These are phyloP conservation scores for Xylariaceae sp. DNA, from an alignment of 2,329 filamentous ascomycete genomes.

Conservation along the genomic window DNA sequence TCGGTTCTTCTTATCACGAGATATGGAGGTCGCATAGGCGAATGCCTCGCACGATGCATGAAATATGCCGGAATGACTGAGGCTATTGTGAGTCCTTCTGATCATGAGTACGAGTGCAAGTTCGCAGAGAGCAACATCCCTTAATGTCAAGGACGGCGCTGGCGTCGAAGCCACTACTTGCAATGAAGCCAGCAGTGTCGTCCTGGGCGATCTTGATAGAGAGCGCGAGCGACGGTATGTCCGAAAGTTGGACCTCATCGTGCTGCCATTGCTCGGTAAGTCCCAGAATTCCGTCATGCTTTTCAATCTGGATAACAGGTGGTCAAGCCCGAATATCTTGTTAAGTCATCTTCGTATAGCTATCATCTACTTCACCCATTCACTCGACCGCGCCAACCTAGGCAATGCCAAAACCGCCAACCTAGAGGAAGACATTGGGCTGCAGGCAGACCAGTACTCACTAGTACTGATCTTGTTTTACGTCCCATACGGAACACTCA, in stretches of 20 bases:
- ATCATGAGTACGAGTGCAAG: no score
- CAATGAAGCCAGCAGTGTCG: no score
- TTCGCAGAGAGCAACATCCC: no score
- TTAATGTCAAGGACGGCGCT: background rate
- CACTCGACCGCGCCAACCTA: conserved; percentile 26
- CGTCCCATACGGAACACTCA: conserved; percentile 24
- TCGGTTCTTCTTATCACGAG: no score
- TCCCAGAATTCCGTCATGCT: background rate
- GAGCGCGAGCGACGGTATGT: conserved; percentile 8
- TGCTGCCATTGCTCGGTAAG: conserved; percentile 14
- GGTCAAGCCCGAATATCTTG: no score
- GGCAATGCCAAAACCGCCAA: conserved; percentile 28
- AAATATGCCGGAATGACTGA: no score
- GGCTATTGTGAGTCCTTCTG: no score
- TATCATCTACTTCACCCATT: conserved; percentile 19
- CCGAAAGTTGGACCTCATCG: conserved; percentile 13
- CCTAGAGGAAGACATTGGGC: conserved; percentile 23
- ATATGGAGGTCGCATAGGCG: no score
- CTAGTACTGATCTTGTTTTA: conserved; percentile 29
- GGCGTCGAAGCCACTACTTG: background rate
- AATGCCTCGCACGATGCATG: no score
- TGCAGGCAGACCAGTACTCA: conserved; percentile 26
- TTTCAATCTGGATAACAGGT: no score
- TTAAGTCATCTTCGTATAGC: conserved; percentile 1
- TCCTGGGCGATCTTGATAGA: background rate